Percentiles rank a stretch among this genome's conserved stretches.
Evolutionary conservation across 2,329 filamentous ascomycete species (phyloP).

Genomic region (Didymella lethalis): DNA sequence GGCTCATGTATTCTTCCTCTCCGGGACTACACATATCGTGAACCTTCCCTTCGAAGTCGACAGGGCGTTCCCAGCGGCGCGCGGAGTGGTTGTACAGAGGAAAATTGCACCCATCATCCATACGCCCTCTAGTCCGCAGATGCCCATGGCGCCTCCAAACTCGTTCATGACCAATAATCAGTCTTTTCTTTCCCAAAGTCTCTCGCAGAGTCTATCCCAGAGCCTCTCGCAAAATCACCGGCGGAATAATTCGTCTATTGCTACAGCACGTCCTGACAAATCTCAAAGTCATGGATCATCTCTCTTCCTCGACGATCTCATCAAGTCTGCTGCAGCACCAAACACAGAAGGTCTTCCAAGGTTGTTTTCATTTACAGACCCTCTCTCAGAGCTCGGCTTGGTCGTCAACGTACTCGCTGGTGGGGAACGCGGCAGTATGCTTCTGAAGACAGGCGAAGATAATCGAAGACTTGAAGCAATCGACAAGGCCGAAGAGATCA

Average conservation of each 20-base stretch:
- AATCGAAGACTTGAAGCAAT: slow-evolving; percentile 63
- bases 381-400: slow-evolving; percentile 83
- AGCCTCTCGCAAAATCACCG: slow-evolving; percentile 46
- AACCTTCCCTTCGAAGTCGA: slow-evolving; percentile 96
- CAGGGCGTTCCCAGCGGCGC: slow-evolving; percentile 79
- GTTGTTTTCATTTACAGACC: slow-evolving; percentile 84
- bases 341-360: slow-evolving; percentile 68
- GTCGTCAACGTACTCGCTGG: slow-evolving; percentile 63
- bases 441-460: slow-evolving; percentile 42
- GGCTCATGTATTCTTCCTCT: slow-evolving; percentile 90
- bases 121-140: slow-evolving; percentile 47
- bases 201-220: slow-evolving; percentile 64
- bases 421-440: slow-evolving; percentile 39
- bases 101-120: slow-evolving; percentile 66
- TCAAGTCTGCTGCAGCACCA: slow-evolving; percentile 35
- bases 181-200: slow-evolving; percentile 62
- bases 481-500: slow-evolving; percentile 78
- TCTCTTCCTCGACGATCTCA: slow-evolving; percentile 44
- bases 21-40: slow-evolving; percentile 85
- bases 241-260: slow-evolving; percentile 41
- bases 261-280: slow-evolving; percentile 33
- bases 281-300: slow-evolving; percentile 32
- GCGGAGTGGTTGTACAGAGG: slow-evolving; percentile 85
- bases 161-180: slow-evolving; percentile 72
- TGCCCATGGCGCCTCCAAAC: slow-evolving; percentile 73